Conservation (phyloP, 78 protist genomes). For the Emiliania huxleyi region DNA sequence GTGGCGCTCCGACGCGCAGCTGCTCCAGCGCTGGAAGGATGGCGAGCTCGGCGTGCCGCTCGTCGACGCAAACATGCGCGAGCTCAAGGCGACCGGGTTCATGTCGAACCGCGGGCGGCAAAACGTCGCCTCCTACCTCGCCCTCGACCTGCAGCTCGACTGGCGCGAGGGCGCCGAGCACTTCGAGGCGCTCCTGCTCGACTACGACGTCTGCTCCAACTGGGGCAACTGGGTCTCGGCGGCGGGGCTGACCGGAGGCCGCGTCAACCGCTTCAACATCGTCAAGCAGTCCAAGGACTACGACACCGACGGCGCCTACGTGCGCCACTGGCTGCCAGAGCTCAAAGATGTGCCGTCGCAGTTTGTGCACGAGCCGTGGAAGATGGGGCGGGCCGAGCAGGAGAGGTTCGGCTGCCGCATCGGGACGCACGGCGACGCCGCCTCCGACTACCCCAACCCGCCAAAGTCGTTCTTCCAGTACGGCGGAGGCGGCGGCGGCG, state of each 20-base stretch:
- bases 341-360: not conserved
- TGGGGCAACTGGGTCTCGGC: slow-evolving; percentile 35
- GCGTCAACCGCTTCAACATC: slow-evolving; percentile 50
- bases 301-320: slow-evolving; percentile 48
- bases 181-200: slow-evolving; percentile 56
- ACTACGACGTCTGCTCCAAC: slow-evolving; percentile 57
- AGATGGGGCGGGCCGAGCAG: not conserved
- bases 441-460: slow-evolving; percentile 10
- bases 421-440: too few species aligned
- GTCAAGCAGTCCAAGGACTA: slow-evolving; percentile 36
- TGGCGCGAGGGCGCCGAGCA: slow-evolving; percentile 66
- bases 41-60: slow-evolving; percentile 61
- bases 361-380: not conserved
- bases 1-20: not conserved
- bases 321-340: slow-evolving; percentile 52
- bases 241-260: slow-evolving; percentile 52
- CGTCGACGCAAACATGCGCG: slow-evolving; percentile 70
- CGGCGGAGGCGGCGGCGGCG: not conserved
- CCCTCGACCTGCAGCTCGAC: slow-evolving; percentile 48
- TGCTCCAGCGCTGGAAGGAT: slow-evolving; percentile 36
- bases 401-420: not conserved
- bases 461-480: not conserved
- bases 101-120: slow-evolving; percentile 67
- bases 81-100: slow-evolving; percentile 59
- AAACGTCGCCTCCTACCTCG: slow-evolving; percentile 61